Evolutionary conservation across 495 filamentous ascomycete species (phyloP), one percentile per base, ranked within the genome.

Genomic region (Cercophora scortea): DNA sequence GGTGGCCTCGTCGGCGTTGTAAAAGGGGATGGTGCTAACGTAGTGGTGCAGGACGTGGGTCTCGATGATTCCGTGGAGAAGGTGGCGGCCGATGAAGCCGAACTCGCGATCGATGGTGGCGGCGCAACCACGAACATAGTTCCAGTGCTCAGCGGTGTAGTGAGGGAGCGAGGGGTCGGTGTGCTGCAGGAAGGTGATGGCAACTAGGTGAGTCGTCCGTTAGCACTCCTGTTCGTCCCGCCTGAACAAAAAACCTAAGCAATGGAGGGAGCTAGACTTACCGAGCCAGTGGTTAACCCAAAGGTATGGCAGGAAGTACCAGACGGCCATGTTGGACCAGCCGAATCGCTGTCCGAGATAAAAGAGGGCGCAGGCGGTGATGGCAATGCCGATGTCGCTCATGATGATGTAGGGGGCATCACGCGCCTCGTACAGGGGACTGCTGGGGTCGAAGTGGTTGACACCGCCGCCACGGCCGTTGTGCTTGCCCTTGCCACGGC

Each of bases 231-330:
- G 42, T 25, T 40, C 17, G 35, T 6, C 25, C 13, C 40, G 4
- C 3, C 9, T 3, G 12, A 44, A 17, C 25, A 19, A 17, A 16
- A 34, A 32, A 19, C 38, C 8, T 25, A 5, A 5, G 25, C 25
- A 5, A 5, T 25, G 25, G 25, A 25, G 25, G 25, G 25, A 5
- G 38, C 16, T 33, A 33, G 4, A 73, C 83, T 74, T 80, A 86
- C 84, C 84, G 49, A 90, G 82, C 86, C 93, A 98, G 82, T 97
- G 92, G 80, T 98, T 95, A 19, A 97, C 93, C 92, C 92, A 96
- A 56, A 97, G 75, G 68, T 96, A 98, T 9, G 93, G 93, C 51
- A 94, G 62, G 63, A 88, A 82, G 70, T 97, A 98, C 91, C 93
- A 97, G 41, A 98, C 85, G 32, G 86, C 70, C 61, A 97, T 73